Evolutionary conservation across 1,284 basidiomycete species (phyloP), one percentile per base, ranked within the genome.

Genomic region (Earliella scabrosa): DNA sequence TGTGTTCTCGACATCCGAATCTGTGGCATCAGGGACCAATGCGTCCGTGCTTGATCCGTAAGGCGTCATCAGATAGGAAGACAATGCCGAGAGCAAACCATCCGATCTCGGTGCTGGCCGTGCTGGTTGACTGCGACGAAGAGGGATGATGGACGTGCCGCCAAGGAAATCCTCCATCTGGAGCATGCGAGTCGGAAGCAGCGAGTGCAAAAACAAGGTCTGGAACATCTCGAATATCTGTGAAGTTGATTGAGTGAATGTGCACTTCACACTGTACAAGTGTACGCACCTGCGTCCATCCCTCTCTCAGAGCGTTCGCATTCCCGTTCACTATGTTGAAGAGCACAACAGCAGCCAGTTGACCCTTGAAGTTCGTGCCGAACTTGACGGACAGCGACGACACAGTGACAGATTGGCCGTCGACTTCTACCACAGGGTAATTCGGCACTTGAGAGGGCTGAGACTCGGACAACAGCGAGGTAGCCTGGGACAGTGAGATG

Each of bases 241-340:
- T 39, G 7, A 24, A 7, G 14, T 6, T 13, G 10, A 59, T 24
- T 54, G 45, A 23, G 24, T 54, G 47, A 58, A 32, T 24, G 40
- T 20, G 26, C n/a, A n/a, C n/a, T n/a, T n/a, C n/a, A n/a, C n/a
- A 47, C n/a, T 0, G n/a, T 23, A 11, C n/a, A 10, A 16, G 7
- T 14, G 3, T 20, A 24, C 40, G 11, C 59, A 92, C 92, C 77
- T 93, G 91, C 2, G 83, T 87, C 97, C 97, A 99, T 16, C 97
- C 95, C 70, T 95, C 91, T 34, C 95, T 86, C 52, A 99, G 85
- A 4, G 95, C 91, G 64, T 94, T 92, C n/a, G 93, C 94, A 71
- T 98, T 96, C 8, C 95, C 93, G 66, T 98, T 98, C 16, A 97
- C 94, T 52, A 99, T 98, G 56, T 96, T 97, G 77, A 99, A 99